Percentiles rank a stretch among this genome's conserved stretches.
Evolutionary conservation across 352 stramenopile genomes (phyloP).

Genomic region (Phytophthora lateralis): DNA sequence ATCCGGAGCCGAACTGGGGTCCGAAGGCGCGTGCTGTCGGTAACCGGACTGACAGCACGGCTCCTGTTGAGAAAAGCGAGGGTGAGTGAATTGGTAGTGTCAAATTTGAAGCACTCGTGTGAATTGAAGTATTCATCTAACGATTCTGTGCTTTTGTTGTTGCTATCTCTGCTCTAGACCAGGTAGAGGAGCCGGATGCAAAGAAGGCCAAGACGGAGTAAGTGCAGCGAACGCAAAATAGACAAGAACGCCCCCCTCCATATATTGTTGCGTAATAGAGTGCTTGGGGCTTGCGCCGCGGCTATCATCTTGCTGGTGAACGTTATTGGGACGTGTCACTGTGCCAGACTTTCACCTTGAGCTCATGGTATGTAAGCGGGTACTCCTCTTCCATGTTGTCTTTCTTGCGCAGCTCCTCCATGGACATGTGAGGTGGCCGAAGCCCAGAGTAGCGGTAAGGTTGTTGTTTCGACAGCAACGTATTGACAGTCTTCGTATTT

Average conservation of each 20-base stretch:
- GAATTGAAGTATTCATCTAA: conserved; percentile 14
- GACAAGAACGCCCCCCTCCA: conserved; percentile 13
- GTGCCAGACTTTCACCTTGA: conserved; percentile 86
- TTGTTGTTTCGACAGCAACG: conserved; percentile 64
- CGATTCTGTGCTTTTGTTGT: conserved; percentile 17
- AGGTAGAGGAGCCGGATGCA: conserved; percentile 57
- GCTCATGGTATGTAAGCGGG: conserved; percentile 84
- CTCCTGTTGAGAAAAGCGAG: conserved; percentile 24
- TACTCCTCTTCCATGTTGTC: conserved; percentile 89
- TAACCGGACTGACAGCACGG: conserved; percentile 49
- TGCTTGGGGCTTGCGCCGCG: conserved; percentile 27
- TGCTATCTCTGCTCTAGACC: conserved; percentile 35
- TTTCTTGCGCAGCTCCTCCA: conserved; percentile 84
- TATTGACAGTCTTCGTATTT: conserved; percentile 40
- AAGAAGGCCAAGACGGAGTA: conserved; percentile 84
- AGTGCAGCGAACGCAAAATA: conserved; percentile 28
- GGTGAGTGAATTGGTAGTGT: conserved; percentile 16
- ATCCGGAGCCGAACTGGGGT: conserved; percentile 97
- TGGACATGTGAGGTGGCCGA: conserved; percentile 67
- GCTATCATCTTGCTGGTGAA: background rate
- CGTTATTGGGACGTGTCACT: conserved; percentile 40
- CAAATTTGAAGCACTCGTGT: background rate
- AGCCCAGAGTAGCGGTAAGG: conserved; percentile 75
- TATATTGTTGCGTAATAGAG: conserved; percentile 36
- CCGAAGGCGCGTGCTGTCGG: conserved; percentile 91